Evolutionary conservation across 164 flowering plant species (phyloP).

Genomic region (Vitis cinerea): DNA sequence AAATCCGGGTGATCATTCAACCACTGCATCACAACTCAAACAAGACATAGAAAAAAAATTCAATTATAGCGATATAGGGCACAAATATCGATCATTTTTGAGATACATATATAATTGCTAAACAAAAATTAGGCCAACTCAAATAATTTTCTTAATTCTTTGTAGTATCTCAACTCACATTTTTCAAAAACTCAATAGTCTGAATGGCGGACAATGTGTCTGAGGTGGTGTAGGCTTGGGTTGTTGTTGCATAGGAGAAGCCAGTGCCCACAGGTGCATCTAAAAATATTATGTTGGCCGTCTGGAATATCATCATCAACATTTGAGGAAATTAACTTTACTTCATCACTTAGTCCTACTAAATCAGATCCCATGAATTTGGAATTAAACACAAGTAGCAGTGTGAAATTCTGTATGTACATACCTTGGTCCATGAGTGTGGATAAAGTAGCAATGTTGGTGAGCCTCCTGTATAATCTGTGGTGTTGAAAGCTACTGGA

Average conservation of each 20-base stretch:
- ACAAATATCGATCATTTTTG: too few relatives aligned
- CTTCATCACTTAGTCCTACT: too few relatives aligned
- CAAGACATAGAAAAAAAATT: neutral
- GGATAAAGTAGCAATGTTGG: constrained; percentile 13
- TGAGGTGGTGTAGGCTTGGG: neutral
- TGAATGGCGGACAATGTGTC: neutral
- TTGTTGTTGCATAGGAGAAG: constrained; percentile 7
- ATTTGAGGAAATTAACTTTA: too few relatives aligned
- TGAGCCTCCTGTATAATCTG: constrained; percentile 6
- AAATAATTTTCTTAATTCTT: too few relatives aligned
- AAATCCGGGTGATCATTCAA: neutral
- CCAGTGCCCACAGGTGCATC: constrained; percentile 18
- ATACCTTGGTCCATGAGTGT: constrained; percentile 18
- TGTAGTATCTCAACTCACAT: neutral
- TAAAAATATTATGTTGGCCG: constrained; percentile 10
- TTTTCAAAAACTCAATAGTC: neutral
- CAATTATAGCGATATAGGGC: neutral
- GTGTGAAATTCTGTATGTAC: neutral
- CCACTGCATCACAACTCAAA: constrained; percentile 4
- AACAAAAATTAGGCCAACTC: too few relatives aligned
- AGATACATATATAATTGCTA: too few relatives aligned
- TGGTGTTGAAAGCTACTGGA: constrained; percentile 12
- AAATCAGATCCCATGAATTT: too few relatives aligned
- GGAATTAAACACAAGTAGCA: neutral
- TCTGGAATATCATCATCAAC: neutral